Percentiles rank a stretch among this genome's conserved stretches.
Conservation (phyloP, 1,284 basidiomycete species). For the Sparassis latifolia region DNA sequence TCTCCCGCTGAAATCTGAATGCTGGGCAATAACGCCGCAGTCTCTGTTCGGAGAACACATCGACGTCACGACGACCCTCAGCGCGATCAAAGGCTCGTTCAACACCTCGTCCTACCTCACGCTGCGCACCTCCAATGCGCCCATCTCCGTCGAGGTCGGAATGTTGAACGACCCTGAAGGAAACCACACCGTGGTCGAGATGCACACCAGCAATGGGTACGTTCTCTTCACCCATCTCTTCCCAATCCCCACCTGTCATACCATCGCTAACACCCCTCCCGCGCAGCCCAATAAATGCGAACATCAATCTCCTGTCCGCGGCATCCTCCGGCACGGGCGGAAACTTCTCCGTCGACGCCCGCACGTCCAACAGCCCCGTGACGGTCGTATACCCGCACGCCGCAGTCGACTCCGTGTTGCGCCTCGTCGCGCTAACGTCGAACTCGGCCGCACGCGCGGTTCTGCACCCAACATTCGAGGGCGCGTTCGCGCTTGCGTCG, state of each 20-base stretch:
- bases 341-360: slow-evolving; percentile 22
- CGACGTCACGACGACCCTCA: slow-evolving; percentile 22
- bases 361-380: slow-evolving; percentile 22
- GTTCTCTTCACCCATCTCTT: slow-evolving; percentile 4
- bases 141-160: slow-evolving; percentile 29
- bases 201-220: slow-evolving; percentile 32
- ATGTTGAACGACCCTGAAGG: slow-evolving; percentile 25
- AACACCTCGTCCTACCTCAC: slow-evolving; percentile 27
- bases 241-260: no score
- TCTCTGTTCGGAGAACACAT: not conserved
- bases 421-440: slow-evolving; percentile 26
- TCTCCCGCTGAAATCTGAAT: no score
- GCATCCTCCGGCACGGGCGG: slow-evolving; percentile 22
- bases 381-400: slow-evolving; percentile 26
- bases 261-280: no score
- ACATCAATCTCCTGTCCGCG: slow-evolving; percentile 22
- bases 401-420: slow-evolving; percentile 33
- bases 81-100: slow-evolving; percentile 37
- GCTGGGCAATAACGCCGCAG: not conserved
- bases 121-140: slow-evolving; percentile 32
- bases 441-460: slow-evolving; percentile 23
- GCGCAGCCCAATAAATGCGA: slow-evolving; percentile 24
- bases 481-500: slow-evolving; percentile 28
- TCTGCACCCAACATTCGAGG: slow-evolving; percentile 38
- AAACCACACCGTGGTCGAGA: slow-evolving; percentile 19